Percentiles rank a stretch among this genome's conserved stretches.
These are phyloP conservation scores for Phytophthora litchii DNA, from an alignment of 352 stramenopile genomes.

Conservation along the genomic window DNA sequence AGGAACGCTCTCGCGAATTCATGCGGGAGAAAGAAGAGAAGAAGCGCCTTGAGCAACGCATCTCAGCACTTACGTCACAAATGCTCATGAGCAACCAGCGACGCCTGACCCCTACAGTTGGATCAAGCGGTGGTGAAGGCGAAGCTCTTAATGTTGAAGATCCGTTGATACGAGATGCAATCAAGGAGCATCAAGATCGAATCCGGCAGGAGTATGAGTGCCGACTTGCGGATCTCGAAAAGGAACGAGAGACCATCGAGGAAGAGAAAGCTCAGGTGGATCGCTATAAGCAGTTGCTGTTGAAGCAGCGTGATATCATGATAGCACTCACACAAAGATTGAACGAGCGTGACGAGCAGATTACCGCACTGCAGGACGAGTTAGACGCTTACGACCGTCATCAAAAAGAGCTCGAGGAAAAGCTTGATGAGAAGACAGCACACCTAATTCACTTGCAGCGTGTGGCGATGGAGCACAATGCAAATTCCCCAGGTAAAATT, in stretches of 20 bases:
- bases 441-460: conserved; percentile 94
- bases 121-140: conserved; percentile 26
- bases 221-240: conserved; percentile 92
- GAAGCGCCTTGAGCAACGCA: conserved; percentile 93
- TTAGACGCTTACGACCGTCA: conserved; percentile 93
- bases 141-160: conserved; percentile 68
- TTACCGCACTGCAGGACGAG: conserved; percentile 94
- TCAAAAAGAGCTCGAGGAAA: conserved; percentile 93
- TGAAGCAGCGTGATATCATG: conserved; percentile 97
- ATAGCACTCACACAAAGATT: conserved; percentile 95
- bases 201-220: conserved; percentile 93
- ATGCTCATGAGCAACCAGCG: conserved; percentile 90
- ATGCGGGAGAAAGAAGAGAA: conserved; percentile 97
- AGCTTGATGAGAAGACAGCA: conserved; percentile 94
- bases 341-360: conserved; percentile 96
- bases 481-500: conserved; percentile 63
- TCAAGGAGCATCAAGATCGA: conserved; percentile 91
- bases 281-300: conserved; percentile 95
- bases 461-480: conserved; percentile 89
- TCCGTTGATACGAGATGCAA: conserved; percentile 74
- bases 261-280: conserved; percentile 96
- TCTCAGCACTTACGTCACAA: conserved; percentile 92
- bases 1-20: conserved; percentile 92
- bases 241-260: conserved; percentile 94
- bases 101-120: conserved; percentile 18